Percentiles rank a stretch among this genome's conserved stretches.
Conservation (phyloP, 148 eudicot species). For the Vaccinium macrocarpon region DNA sequence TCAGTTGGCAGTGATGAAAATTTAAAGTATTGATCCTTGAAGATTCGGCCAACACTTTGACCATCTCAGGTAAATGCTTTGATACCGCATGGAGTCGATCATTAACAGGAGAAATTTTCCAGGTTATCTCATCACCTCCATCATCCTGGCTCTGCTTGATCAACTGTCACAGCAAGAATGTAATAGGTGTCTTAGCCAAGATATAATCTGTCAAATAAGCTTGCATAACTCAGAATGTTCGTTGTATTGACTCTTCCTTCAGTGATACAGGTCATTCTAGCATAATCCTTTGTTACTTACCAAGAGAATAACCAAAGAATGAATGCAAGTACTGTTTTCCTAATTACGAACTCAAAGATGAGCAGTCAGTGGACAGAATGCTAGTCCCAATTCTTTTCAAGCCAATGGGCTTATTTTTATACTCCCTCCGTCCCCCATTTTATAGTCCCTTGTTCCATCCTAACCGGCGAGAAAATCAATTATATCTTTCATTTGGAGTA, state of each 20-base stretch:
- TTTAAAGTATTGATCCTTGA: conserved; percentile 62
- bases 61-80: conserved; percentile 57
- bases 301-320: neutral
- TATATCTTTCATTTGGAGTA: no score
- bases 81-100: conserved; percentile 75
- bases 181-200: conserved; percentile 10
- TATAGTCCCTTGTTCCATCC: no score
- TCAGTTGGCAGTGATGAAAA: conserved; percentile 45
- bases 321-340: neutral
- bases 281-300: neutral
- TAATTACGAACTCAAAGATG: neutral
- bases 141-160: conserved; percentile 96
- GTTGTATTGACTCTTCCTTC: neutral
- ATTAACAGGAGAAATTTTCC: conserved; percentile 89
- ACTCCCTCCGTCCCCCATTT: no score
- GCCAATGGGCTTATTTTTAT: neutral
- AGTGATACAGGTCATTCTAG: neutral
- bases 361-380: neutral
- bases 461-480: no score
- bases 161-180: conserved; percentile 39
- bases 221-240: neutral
- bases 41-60: conserved; percentile 70
- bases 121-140: conserved; percentile 80
- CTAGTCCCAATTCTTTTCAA: neutral
- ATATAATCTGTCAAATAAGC: neutral